Conservation (phyloP, 2,329 filamentous ascomycete species). For the Pezicula rhizophila region DNA sequence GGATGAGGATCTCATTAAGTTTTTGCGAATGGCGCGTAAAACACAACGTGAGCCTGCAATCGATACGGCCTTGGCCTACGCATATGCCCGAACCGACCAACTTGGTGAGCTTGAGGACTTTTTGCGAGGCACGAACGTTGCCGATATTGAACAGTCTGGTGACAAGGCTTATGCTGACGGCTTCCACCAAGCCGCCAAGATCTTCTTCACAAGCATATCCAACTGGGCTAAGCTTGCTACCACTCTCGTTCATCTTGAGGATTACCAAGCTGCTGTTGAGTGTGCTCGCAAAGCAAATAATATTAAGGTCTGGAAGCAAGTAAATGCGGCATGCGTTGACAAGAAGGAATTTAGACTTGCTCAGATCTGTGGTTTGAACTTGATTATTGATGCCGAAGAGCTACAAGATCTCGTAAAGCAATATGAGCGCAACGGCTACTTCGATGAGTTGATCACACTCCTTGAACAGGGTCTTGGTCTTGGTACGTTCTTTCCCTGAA, state of each 20-base stretch:
- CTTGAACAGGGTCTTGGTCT: constrained; percentile 92
- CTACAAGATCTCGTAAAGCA: constrained; percentile 88
- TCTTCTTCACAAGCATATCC: constrained; percentile 96
- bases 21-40: constrained; percentile 93
- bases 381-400: constrained; percentile 96
- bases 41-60: constrained; percentile 89
- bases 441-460: constrained; percentile 91
- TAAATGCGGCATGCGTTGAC: constrained; percentile 88
- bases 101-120: constrained; percentile 94
- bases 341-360: constrained; percentile 99
- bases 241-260: constrained; percentile 90
- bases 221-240: constrained; percentile 99
- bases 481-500: no score
- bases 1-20: constrained; percentile 96
- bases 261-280: constrained; percentile 96
- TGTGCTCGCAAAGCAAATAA: constrained; percentile 98
- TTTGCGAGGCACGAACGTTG: constrained; percentile 85
- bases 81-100: constrained; percentile 86
- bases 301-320: constrained; percentile 98
- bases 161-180: constrained; percentile 97
- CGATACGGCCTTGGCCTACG: constrained; percentile 90
- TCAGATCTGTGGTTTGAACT: constrained; percentile 96
- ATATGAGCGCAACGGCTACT: constrained; percentile 95
- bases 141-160: constrained; percentile 91
- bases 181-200: constrained; percentile 93